These are phyloP conservation scores for Colletotrichum gigasporum DNA, from an alignment of 2,329 filamentous ascomycete genomes.

Conservation along the genomic window DNA sequence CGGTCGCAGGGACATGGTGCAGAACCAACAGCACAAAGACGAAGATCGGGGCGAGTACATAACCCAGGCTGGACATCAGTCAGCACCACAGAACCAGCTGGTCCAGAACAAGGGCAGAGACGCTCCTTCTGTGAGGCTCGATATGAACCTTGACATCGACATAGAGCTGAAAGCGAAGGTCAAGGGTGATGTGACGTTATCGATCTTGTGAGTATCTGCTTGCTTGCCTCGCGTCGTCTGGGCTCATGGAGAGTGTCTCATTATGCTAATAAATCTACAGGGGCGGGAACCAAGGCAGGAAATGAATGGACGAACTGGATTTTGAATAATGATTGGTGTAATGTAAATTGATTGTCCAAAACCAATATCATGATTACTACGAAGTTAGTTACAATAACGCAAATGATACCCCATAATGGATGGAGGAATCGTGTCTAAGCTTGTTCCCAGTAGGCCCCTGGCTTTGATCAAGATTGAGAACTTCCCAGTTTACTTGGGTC, in stretches of 20 bases:
- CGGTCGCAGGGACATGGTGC: neutral
- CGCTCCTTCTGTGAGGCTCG: slow-evolving; percentile 21
- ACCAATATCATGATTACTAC: too few relatives aligned
- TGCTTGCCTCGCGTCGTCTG: neutral
- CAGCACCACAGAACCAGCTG: slow-evolving; percentile 6
- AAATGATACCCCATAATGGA: too few relatives aligned
- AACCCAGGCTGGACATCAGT: neutral
- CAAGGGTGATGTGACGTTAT: slow-evolving; percentile 14
- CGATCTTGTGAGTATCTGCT: slow-evolving; percentile 9
- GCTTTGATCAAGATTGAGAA: too few relatives aligned
- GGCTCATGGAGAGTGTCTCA: neutral
- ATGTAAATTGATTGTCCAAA: too few relatives aligned
- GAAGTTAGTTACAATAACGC: too few relatives aligned
- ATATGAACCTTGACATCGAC: slow-evolving; percentile 29
- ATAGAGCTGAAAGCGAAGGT: slow-evolving; percentile 31
- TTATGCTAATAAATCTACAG: neutral
- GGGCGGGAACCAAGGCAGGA: neutral
- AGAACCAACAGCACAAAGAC: neutral
- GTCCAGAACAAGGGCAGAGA: slow-evolving; percentile 6
- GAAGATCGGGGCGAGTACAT: too few relatives aligned
- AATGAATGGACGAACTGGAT: neutral
- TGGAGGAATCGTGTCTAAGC: too few relatives aligned
- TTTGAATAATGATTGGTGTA: neutral
- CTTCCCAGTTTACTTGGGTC: too few relatives aligned
- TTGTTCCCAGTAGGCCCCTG: too few relatives aligned